Evolutionary conservation across 768 basidiomycete species (phyloP), one percentile per base, ranked within the genome.

Genomic region (Guyanaporus albipodus): DNA sequence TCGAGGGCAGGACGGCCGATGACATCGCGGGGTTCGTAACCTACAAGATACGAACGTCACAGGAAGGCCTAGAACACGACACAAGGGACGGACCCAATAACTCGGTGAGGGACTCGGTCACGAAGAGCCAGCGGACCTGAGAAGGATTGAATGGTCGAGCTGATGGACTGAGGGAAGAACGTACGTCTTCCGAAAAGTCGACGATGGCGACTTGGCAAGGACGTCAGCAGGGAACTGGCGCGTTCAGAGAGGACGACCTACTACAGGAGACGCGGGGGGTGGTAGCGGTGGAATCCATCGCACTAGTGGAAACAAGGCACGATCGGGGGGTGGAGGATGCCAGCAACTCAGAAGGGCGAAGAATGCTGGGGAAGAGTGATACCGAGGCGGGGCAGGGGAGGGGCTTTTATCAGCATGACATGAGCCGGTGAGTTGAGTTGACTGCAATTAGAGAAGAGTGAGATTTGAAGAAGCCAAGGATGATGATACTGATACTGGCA

Each of bases 251-350:
- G 33, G 52, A 48, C 11, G 28, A 78, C 84, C 43, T 49, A 88
- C 87, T 89, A 76, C 87, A 90, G 24, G 87, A 90, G 31, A 89
- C 74, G 55, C 77, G 78, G 36, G 84, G 82, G n/a, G 75, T 73
- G 19, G 57, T 58, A 17, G 36, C 28, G 1, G 47, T 49, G 44
- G 64, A 57, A 52, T 80, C 72, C 75, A 78, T 66, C 27, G 33
- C 38, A 10, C 26, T 7, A 38, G 15, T 10, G 36, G 15, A 24
- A 15, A 39, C 11, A 10, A 14, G 44, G 24, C 28, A 45, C 35
- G 23, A 26, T 18, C 23, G 14, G 37, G 33, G 7, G 18, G 15
- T 8, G 29, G 6, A 2, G 12, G 31, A 24, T n/a, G n/a, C n/a
- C n/a, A n/a, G n/a, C n/a, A n/a, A n/a, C n/a, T n/a, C n/a, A n/a